A percentile compares a stretch with the other conserved stretches of the same genome.
These are phyloP conservation scores for Acacia pycnantha DNA, from an alignment of 331 rosid genomes.

Conservation along the genomic window DNA sequence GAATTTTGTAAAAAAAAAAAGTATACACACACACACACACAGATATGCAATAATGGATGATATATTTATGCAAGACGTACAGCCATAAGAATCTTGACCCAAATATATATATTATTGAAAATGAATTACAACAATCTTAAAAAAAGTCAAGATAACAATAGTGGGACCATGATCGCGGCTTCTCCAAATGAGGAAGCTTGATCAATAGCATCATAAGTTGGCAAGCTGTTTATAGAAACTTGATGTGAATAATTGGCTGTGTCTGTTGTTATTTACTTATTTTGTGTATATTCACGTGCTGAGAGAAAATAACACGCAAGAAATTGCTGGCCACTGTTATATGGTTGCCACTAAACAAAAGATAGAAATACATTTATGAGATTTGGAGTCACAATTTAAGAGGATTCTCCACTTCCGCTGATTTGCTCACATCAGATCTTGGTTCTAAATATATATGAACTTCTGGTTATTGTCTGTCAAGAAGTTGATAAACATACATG, in stretches of 20 bases:
- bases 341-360: background rate
- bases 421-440: background rate
- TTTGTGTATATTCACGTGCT: background rate
- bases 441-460: background rate
- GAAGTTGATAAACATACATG: background rate
- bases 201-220: background rate
- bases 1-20: background rate
- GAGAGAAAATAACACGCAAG: background rate
- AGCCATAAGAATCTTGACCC: background rate
- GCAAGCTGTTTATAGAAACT: conserved; percentile 1
- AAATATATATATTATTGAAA: background rate
- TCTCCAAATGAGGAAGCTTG: background rate
- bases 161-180: background rate
- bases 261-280: background rate
- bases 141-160: background rate
- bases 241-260: background rate
- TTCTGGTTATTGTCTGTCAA: background rate
- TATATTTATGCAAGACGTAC: background rate
- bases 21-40: rapidly evolving
- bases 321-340: background rate
- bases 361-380: background rate
- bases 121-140: background rate
- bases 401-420: conserved; percentile 9
- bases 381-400: background rate
- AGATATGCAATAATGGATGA: background rate